Evolutionary conservation across 1,284 basidiomycete species (phyloP).

Genomic region (Vanrija sp.): DNA sequence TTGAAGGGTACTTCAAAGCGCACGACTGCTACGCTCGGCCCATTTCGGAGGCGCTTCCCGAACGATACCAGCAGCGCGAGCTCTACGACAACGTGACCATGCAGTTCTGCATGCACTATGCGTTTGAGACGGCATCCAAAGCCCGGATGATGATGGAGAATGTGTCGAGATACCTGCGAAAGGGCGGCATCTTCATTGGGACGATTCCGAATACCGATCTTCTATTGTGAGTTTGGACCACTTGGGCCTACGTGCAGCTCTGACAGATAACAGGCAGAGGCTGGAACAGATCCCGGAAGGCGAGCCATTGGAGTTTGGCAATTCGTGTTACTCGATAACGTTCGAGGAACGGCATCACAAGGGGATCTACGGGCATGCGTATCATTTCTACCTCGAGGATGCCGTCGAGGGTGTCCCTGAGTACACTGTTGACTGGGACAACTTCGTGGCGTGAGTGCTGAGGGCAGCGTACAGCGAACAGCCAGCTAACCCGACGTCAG

Average conservation of each 20-base stretch:
- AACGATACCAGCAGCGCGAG: constrained; percentile 53
- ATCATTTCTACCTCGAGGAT: constrained; percentile 88
- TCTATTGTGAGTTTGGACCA: constrained; percentile 61
- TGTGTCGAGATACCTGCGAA: constrained; percentile 71
- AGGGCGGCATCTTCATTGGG: constrained; percentile 85
- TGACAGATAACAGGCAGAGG: constrained; percentile 54
- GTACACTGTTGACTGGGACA: constrained; percentile 91
- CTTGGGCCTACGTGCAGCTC: neutral
- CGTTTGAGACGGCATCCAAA: constrained; percentile 83
- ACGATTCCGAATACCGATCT: constrained; percentile 85
- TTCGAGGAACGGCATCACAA: constrained; percentile 67
- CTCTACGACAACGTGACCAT: constrained; percentile 89
- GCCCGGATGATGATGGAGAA: constrained; percentile 91
- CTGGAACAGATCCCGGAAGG: constrained; percentile 63
- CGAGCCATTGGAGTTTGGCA: constrained; percentile 75
- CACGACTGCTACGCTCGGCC: constrained; percentile 81
- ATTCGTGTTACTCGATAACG: constrained; percentile 79
- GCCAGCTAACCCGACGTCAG: constrained; percentile 48
- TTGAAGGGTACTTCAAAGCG: constrained; percentile 75
- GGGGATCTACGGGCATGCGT: constrained; percentile 80
- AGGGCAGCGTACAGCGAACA: neutral
- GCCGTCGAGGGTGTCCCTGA: constrained; percentile 97
- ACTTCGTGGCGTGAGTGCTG: constrained; percentile 70
- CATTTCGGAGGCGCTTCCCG: constrained; percentile 66
- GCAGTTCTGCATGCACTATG: constrained; percentile 99